Percentiles rank a stretch among this genome's conserved stretches.
These are phyloP conservation scores for Russula abietina DNA, from an alignment of 768 basidiomycete genomes.

Conservation along the genomic window DNA sequence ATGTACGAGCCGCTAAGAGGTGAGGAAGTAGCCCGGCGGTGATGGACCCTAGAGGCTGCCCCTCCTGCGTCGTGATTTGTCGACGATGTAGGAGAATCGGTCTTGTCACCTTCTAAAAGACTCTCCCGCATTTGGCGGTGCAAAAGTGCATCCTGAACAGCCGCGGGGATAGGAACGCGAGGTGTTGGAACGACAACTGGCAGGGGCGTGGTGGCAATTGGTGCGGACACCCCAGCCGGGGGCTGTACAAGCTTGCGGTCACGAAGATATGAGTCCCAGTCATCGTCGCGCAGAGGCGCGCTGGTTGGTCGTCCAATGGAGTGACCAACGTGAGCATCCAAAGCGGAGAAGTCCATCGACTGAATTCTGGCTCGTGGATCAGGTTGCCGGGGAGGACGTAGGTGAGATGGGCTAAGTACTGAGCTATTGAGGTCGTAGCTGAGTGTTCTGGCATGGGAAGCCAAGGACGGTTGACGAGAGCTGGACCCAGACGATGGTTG, in stretches of 20 bases:
- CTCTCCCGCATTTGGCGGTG: constrained; percentile 69
- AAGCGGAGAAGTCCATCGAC: constrained; percentile 61
- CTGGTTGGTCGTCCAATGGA: constrained; percentile 66
- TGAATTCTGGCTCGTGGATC: constrained; percentile 66
- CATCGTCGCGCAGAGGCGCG: constrained; percentile 64
- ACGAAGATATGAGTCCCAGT: constrained; percentile 83
- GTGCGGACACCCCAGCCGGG: constrained; percentile 72
- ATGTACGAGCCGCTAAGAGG: constrained; percentile 29
- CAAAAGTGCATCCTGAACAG: constrained; percentile 69
- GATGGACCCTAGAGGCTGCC: neutral
- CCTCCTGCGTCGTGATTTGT: neutral
- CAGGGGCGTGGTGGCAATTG: constrained; percentile 58
- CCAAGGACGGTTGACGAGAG: constrained; percentile 45
- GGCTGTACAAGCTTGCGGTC: constrained; percentile 83
- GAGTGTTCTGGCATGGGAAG: constrained; percentile 37
- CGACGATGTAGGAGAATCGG: constrained; percentile 4
- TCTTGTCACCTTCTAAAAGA: constrained; percentile 37
- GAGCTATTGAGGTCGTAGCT: constrained; percentile 57
- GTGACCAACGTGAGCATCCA: constrained; percentile 41
- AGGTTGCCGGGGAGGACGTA: constrained; percentile 61
- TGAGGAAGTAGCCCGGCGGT: constrained; percentile 19
- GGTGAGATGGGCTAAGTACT: constrained; percentile 48
- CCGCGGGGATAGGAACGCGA: constrained; percentile 55
- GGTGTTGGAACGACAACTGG: constrained; percentile 32
- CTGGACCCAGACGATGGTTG: constrained; percentile 44